Percentiles rank a stretch among this genome's conserved stretches.
These are phyloP conservation scores for Wickerhamomyces alni DNA, from an alignment of 805 yeast species.

Conservation along the genomic window DNA sequence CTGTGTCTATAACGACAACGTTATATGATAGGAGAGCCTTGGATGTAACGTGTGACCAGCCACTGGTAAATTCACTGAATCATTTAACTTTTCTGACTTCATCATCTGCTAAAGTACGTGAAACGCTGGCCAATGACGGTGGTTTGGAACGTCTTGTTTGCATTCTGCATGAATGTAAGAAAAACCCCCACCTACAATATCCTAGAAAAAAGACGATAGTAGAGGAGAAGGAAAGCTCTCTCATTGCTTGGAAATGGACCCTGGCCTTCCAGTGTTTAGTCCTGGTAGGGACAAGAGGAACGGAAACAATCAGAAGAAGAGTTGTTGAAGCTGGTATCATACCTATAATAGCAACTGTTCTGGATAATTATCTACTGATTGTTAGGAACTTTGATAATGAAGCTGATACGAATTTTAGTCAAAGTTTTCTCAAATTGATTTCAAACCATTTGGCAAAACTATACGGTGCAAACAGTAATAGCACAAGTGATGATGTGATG, in stretches of 20 bases:
- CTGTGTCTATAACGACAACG: slow-evolving; percentile 84
- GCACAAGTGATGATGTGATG: not conserved
- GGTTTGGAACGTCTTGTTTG: slow-evolving; percentile 85
- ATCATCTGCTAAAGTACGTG: slow-evolving; percentile 83
- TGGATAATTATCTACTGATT: slow-evolving; percentile 69
- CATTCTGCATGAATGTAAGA: slow-evolving; percentile 71
- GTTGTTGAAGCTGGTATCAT: slow-evolving; percentile 89
- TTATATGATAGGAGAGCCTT: slow-evolving; percentile 89
- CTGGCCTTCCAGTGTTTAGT: slow-evolving; percentile 89
- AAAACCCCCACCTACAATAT: not conserved
- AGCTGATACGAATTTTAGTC: slow-evolving; percentile 9
- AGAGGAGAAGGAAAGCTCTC: slow-evolving; percentile 33
- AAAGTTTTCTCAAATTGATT: slow-evolving; percentile 12
- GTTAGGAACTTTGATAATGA: slow-evolving; percentile 28
- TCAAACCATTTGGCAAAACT: not conserved
- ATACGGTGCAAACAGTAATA: not conserved
- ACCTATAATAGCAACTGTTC: slow-evolving; percentile 84
- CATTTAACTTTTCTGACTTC: slow-evolving; percentile 85
- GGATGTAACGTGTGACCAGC: slow-evolving; percentile 84
- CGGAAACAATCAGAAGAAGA: slow-evolving; percentile 76
- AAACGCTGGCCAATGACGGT: slow-evolving; percentile 83
- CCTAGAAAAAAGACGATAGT: slow-evolving; percentile 19
- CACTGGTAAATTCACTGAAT: slow-evolving; percentile 85
- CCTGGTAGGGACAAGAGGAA: slow-evolving; percentile 87
- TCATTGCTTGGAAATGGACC: slow-evolving; percentile 97